Conservation (phyloP, 768 basidiomycete species). For the Naganishia onofrii region DNA sequence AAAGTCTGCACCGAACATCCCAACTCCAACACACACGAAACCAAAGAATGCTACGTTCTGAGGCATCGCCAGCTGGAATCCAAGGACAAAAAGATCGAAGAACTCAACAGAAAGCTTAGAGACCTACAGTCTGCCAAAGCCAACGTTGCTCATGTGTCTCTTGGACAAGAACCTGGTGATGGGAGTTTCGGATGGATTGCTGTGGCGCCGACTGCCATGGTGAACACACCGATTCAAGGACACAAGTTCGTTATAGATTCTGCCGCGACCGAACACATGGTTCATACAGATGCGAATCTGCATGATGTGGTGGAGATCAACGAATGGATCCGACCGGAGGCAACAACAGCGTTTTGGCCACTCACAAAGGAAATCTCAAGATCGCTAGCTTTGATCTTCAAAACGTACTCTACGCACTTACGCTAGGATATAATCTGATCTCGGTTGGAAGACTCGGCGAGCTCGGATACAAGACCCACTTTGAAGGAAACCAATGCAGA, state of each 20-base stretch:
- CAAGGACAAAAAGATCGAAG: too few species aligned
- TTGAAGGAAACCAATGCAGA: neutral
- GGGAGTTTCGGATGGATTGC: neutral
- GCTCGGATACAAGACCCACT: neutral
- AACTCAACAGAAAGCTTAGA: conserved; percentile 33
- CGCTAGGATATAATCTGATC: conserved; percentile 14
- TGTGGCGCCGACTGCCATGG: neutral
- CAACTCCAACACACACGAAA: too few species aligned
- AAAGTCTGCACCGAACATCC: too few species aligned
- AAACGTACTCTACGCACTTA: neutral
- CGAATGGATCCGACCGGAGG: neutral
- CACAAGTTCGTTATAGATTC: neutral
- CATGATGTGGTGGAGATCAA: neutral
- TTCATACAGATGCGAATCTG: neutral
- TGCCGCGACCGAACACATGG: conserved; percentile 10
- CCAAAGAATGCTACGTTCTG: too few species aligned
- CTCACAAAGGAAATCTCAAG: neutral
- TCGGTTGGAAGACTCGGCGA: neutral
- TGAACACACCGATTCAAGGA: neutral
- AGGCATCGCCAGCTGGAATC: too few species aligned
- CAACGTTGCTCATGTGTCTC: too few species aligned
- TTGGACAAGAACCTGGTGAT: too few species aligned
- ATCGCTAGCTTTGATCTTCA: neutral
- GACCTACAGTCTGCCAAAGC: conserved; percentile 12
- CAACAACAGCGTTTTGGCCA: neutral